Evolutionary conservation across 2,329 filamentous ascomycete species (phyloP).

Genomic region (Aschersonia sp.): DNA sequence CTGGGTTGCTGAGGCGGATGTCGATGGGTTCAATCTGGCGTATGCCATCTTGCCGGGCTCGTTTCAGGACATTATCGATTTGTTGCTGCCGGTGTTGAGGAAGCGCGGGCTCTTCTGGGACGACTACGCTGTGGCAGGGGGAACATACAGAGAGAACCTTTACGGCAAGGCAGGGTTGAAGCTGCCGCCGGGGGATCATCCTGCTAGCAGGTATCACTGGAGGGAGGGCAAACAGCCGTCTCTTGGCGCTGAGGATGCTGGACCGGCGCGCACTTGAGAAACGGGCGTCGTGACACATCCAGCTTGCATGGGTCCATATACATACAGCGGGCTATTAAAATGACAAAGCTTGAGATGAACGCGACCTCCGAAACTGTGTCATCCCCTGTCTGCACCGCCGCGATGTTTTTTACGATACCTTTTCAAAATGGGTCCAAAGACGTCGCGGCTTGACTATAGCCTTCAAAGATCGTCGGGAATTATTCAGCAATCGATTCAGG

Average conservation of each 20-base stretch:
- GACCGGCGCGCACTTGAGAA: not conserved
- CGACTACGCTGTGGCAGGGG: conserved; percentile 26
- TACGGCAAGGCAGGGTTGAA: conserved; percentile 19
- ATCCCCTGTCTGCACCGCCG: too few species aligned
- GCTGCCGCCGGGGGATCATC: conserved; percentile 21
- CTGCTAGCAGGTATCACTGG: conserved; percentile 24
- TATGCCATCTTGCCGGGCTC: conserved; percentile 34
- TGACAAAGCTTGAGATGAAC: too few species aligned
- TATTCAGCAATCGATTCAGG: too few species aligned
- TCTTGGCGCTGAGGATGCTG: not conserved
- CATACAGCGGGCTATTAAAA: too few species aligned
- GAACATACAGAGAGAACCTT: conserved; percentile 28
- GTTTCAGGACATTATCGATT: conserved; percentile 52
- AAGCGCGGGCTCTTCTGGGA: conserved; percentile 42
- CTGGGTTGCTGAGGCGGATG: conserved; percentile 36
- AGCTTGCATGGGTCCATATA: too few species aligned
- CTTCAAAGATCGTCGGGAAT: too few species aligned
- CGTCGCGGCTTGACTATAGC: too few species aligned
- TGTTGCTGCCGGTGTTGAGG: conserved; percentile 48
- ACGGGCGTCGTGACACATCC: too few species aligned
- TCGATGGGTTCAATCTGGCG: conserved; percentile 38
- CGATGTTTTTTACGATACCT: too few species aligned
- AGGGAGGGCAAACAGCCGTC: conserved; percentile 13
- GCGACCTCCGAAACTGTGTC: too few species aligned
- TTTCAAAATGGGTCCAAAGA: too few species aligned